These are phyloP conservation scores for Amanita molliuscula DNA, from an alignment of 768 basidiomycete species.

Conservation along the genomic window DNA sequence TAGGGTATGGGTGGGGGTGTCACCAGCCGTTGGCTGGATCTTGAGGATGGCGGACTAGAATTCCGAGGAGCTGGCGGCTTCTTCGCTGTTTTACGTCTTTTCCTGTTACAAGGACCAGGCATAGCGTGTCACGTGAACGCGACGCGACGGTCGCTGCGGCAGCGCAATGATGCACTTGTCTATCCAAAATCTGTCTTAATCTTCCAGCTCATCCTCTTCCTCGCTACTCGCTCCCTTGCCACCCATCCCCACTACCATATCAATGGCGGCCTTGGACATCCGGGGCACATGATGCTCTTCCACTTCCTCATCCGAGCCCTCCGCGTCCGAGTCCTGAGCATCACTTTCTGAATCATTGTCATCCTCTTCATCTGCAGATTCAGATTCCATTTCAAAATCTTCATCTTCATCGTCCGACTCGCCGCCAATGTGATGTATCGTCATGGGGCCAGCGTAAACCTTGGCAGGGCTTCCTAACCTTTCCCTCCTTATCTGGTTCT, in stretches of 20 bases:
- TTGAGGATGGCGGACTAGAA: slow-evolving; percentile 12
- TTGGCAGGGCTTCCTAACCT: slow-evolving; percentile 10
- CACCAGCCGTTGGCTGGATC: slow-evolving; percentile 9
- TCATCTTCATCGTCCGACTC: slow-evolving; percentile 39
- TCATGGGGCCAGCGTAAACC: slow-evolving; percentile 16
- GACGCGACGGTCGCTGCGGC: neutral
- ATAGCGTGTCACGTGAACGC: slow-evolving; percentile 18
- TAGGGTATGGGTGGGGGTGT: slow-evolving; percentile 11
- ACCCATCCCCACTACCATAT: slow-evolving; percentile 53
- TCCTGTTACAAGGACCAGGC: slow-evolving; percentile 57
- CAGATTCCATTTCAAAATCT: slow-evolving; percentile 21
- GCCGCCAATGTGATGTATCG: slow-evolving; percentile 24
- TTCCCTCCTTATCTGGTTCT: slow-evolving; percentile 8
- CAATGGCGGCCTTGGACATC: slow-evolving; percentile 56
- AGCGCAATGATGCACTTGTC: too few relatives aligned
- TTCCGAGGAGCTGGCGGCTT: neutral
- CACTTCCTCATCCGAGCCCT: slow-evolving; percentile 27
- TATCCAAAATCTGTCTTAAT: neutral
- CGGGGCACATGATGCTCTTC: slow-evolving; percentile 53
- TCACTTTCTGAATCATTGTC: slow-evolving; percentile 19
- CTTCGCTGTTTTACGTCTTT: slow-evolving; percentile 28
- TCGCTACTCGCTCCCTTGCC: slow-evolving; percentile 35
- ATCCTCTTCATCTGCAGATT: slow-evolving; percentile 15
- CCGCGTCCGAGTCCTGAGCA: slow-evolving; percentile 18
- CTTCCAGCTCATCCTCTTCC: slow-evolving; percentile 16